A percentile compares a stretch with the other conserved stretches of the same genome.
phyloP scores from a whole-genome alignment of 345 rosid genomes.

The Lepidium sativum region DNA sequence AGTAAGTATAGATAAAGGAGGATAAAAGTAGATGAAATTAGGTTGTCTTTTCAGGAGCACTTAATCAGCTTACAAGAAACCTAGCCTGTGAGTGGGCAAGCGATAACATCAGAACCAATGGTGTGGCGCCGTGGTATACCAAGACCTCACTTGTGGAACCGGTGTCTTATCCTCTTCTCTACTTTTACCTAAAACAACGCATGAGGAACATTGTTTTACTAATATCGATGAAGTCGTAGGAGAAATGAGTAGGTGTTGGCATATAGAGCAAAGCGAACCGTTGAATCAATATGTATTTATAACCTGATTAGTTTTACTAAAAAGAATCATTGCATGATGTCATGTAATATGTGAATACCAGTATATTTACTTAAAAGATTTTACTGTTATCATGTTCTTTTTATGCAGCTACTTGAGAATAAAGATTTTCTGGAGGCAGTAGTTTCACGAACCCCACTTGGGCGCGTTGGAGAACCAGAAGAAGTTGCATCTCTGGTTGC shows the following conservation, averaged over 20 bases:
- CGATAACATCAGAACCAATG: constrained; percentile 76
- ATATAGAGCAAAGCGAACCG: background rate
- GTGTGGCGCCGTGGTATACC: constrained; percentile 82
- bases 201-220: background rate
- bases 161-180: constrained; percentile 30
- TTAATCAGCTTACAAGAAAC: constrained; percentile 71
- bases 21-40: background rate
- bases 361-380: background rate
- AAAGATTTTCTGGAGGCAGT: constrained; percentile 38
- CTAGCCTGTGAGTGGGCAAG: constrained; percentile 93
- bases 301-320: background rate
- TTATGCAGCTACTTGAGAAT: constrained; percentile 44
- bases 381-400: background rate
- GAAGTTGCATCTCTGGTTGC: constrained; percentile 72
- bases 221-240: background rate
- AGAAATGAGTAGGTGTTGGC: background rate
- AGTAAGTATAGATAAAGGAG: background rate
- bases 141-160: constrained; percentile 66
- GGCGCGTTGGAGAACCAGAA: constrained; percentile 68
- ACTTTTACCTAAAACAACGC: background rate
- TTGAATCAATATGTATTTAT: background rate
- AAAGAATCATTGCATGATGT: background rate
- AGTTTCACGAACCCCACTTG: constrained; percentile 58
- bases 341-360: background rate
- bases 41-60: constrained; percentile 42